These are phyloP conservation scores for Ceratocystiopsis minuta DNA, from an alignment of 2,329 filamentous ascomycete species.

Conservation along the genomic window DNA sequence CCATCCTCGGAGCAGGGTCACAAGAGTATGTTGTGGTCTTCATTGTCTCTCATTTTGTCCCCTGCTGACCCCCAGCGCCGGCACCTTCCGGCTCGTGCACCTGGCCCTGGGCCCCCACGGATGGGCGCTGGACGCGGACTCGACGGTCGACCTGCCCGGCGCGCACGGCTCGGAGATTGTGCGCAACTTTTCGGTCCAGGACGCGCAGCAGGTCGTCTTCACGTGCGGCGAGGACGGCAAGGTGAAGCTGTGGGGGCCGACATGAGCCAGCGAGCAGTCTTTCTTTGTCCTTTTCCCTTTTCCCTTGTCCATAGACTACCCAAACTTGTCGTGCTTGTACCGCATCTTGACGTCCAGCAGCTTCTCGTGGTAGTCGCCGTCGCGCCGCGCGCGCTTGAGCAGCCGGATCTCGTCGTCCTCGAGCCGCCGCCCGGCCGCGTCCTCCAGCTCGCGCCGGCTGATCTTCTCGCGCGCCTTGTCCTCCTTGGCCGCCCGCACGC, in stretches of 20 bases:
- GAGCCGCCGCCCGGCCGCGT: slow-evolving; percentile 54
- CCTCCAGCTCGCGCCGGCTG: slow-evolving; percentile 68
- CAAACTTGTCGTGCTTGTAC: slow-evolving; percentile 79
- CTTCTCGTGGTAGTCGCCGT: slow-evolving; percentile 80
- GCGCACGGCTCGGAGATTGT: slow-evolving; percentile 48
- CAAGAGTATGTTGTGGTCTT: slow-evolving; percentile 37
- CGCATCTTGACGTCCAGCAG: slow-evolving; percentile 78
- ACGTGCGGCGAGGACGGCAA: slow-evolving; percentile 41
- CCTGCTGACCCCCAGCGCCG: slow-evolving; percentile 20
- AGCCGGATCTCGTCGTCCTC: slow-evolving; percentile 73
- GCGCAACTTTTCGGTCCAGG: slow-evolving; percentile 44
- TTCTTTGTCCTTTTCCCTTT: not conserved
- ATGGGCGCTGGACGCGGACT: slow-evolving; percentile 38
- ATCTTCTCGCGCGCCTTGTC: slow-evolving; percentile 75
- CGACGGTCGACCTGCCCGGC: slow-evolving; percentile 39
- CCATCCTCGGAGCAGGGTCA: slow-evolving; percentile 45
- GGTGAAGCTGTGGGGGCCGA: slow-evolving; percentile 37
- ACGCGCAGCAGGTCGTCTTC: slow-evolving; percentile 39
- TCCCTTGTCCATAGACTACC: slow-evolving; percentile 17
- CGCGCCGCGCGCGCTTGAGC: slow-evolving; percentile 64
- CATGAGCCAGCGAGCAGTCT: not conserved
- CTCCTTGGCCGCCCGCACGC: slow-evolving; percentile 60
- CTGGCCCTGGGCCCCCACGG: slow-evolving; percentile 27
- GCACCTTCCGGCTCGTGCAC: slow-evolving; percentile 42
- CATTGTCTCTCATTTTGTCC: slow-evolving; percentile 5